Evolutionary conservation across 139 green algal species (phyloP), one percentile per base, ranked within the genome.

Genomic region (Parachlorella kessleri): DNA sequence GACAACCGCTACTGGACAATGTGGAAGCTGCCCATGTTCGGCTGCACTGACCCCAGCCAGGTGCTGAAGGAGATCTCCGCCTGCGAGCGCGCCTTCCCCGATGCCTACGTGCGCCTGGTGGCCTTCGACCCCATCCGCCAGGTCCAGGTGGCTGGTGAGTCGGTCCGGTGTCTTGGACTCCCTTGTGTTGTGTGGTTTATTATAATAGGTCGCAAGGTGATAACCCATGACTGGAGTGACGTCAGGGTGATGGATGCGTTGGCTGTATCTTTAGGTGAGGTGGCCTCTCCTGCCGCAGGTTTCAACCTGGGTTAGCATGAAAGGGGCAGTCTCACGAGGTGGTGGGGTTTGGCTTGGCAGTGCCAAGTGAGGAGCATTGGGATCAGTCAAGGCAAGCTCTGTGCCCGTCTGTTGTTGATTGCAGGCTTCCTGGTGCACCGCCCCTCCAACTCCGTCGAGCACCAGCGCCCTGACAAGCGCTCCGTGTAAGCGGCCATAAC

Each of bases 21-120:
- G 96, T 99, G 93, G 92, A 99, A 99, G 96, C 95, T 99, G 86
- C 96, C 96, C 90, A 98, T 99, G 95, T 99, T 98, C 94, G 96
- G 96, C 89, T 99, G 97, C 97, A 95, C 82, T 70, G 90, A 98
- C 91, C 71, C 93, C 77, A 76, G 80, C 77, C 86, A 97, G 85
- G 97, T 99, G 72, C 91, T 99, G 81, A 73, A 66, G 1, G 97
- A 99, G 95, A 89, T 99, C 66, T 55, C 82, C 39, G 77, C 87
- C 75, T 93, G 86, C 94, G 90, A 84, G 82, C 90, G 88, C 73
- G 88, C 91, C 70, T 99, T 97, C 97, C 96, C 96, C 86, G 73
- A 95, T 55, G 86, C 89, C 70, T 99, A 96, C 92, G 91, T 99
- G 82, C 93, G 97, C 85, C 83, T 99, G 77, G 82, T 94, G 23